Evolutionary conservation across 2,329 filamentous ascomycete species (phyloP), one percentile per base, ranked within the genome.

Genomic region (Fusarium virguliforme): DNA sequence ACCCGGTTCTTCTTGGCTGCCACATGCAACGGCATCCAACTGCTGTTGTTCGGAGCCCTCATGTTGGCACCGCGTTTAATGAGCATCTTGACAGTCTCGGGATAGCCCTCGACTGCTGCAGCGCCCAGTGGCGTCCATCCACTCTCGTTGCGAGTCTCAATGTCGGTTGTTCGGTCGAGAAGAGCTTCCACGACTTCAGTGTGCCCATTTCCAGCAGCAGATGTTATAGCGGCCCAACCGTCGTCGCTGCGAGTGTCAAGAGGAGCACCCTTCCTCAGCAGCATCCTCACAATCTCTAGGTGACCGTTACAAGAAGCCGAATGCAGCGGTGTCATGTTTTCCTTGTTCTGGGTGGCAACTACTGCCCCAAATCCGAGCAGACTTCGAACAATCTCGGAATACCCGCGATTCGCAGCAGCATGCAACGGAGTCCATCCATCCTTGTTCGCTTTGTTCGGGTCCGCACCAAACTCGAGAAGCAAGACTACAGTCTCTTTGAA

Each of bases 381-480:
- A 35, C 37, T 57, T 22, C 54, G 54, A 5, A 30, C 54, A 15
- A 57, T 57, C 18, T 57, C 54, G 4, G 28, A 22, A 15, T 57
- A 40, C 7, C 54, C 54, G n/a, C 54, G 54, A 40, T 43, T 57
- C n/a, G 54, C n/a, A 24, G 54, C 54, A 22, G 35, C 24, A 7
- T 57, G 54, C n/a, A 57, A 18, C 37, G 54, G 54, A 8, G 37
- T 43, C 54, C 54, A 43, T 22, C 38, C 54, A 22, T 57, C 34
- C 37, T 57, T 57, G 54, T 57, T 57, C 15, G 54, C n/a, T 13
- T 22, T 57, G 28, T 57, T 43, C 8, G 54, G 54, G 32, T 57
- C 18, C 2, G 54, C 54, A 10, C 54, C 54, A 5, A 43, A 57
- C 18, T 57, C 38, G 0, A 57, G 30, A 12, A 43, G 54, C 18